A percentile compares a stretch with the other conserved stretches of the same genome.
These are phyloP conservation scores for Backusella luteola DNA, from an alignment of 192 early-diverging fungal genomes.

Conservation along the genomic window DNA sequence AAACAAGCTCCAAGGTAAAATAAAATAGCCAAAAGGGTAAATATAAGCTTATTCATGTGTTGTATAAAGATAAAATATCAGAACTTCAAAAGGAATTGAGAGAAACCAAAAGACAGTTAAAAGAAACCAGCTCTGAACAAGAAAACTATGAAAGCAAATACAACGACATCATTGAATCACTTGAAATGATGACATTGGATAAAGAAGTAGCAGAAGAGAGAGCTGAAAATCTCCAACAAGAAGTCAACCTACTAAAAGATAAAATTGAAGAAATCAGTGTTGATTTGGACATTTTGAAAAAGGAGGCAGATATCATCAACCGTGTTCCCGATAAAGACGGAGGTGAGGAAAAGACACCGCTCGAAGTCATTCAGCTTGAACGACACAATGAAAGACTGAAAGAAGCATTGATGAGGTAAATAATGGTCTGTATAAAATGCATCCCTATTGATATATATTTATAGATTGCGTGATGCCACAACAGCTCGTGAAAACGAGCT, in stretches of 20 bases:
- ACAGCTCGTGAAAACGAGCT: constrained; percentile 70
- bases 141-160: constrained; percentile 67
- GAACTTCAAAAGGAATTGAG: constrained; percentile 75
- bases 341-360: constrained; percentile 39
- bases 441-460: neutral
- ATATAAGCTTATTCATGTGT: neutral
- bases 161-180: constrained; percentile 68
- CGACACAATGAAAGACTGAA: constrained; percentile 86
- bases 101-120: constrained; percentile 55
- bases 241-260: constrained; percentile 70
- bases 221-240: constrained; percentile 73
- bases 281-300: constrained; percentile 65
- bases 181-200: constrained; percentile 88
- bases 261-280: constrained; percentile 76
- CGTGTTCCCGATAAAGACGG: constrained; percentile 33
- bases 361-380: constrained; percentile 69
- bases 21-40: neutral
- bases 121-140: constrained; percentile 56
- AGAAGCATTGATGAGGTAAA: constrained; percentile 77
- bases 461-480: constrained; percentile 75
- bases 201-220: constrained; percentile 91
- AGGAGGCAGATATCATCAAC: constrained; percentile 48
- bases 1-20: constrained; percentile 61
- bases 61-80: constrained; percentile 55
- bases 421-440: neutral